Percentiles rank a stretch among this genome's conserved stretches.
Evolutionary conservation across 1,284 basidiomycete genomes (phyloP).

Genomic region (Meira nashicola): DNA sequence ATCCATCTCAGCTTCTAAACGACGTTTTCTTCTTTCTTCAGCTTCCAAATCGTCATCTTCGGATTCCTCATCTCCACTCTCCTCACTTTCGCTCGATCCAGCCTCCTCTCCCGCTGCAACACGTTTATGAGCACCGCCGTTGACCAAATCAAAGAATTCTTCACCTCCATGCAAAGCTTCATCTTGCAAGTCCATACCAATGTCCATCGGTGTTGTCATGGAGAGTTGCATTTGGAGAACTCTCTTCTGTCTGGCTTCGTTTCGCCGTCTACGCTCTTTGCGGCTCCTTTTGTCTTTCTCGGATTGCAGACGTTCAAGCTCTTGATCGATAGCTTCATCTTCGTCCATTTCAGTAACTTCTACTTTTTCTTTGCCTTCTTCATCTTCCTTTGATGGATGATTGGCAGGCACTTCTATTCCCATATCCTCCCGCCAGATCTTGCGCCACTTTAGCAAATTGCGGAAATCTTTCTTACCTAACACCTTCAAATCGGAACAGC

Average conservation of each 20-base stretch:
- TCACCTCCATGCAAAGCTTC: slow-evolving; percentile 39
- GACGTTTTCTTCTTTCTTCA: slow-evolving; percentile 57
- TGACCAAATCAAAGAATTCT: slow-evolving; percentile 42
- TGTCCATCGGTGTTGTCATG: slow-evolving; percentile 93
- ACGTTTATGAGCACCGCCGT: slow-evolving; percentile 7
- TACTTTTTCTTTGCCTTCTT: slow-evolving; percentile 10
- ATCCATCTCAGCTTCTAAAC: slow-evolving; percentile 79
- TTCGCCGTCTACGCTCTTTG: slow-evolving; percentile 72
- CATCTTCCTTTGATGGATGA: slow-evolving; percentile 12
- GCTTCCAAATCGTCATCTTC: slow-evolving; percentile 52
- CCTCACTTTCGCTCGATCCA: slow-evolving; percentile 59
- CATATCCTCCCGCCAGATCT: slow-evolving; percentile 67
- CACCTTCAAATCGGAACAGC: slow-evolving; percentile 89
- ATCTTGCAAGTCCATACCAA: slow-evolving; percentile 69
- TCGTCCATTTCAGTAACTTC: slow-evolving; percentile 50
- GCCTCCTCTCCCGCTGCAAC: slow-evolving; percentile 26
- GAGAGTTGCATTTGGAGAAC: slow-evolving; percentile 93
- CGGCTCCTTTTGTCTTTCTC: slow-evolving; percentile 76
- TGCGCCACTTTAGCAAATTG: slow-evolving; percentile 76
- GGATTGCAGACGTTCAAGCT: slow-evolving; percentile 79
- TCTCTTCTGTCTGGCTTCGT: slow-evolving; percentile 81
- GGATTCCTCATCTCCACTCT: slow-evolving; percentile 51
- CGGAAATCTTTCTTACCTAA: slow-evolving; percentile 98
- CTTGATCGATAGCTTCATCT: slow-evolving; percentile 61
- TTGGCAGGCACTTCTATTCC: slow-evolving; percentile 31